Conservation (phyloP, 192 early-diverging fungal species). For the Mortierella hygrophila region DNA sequence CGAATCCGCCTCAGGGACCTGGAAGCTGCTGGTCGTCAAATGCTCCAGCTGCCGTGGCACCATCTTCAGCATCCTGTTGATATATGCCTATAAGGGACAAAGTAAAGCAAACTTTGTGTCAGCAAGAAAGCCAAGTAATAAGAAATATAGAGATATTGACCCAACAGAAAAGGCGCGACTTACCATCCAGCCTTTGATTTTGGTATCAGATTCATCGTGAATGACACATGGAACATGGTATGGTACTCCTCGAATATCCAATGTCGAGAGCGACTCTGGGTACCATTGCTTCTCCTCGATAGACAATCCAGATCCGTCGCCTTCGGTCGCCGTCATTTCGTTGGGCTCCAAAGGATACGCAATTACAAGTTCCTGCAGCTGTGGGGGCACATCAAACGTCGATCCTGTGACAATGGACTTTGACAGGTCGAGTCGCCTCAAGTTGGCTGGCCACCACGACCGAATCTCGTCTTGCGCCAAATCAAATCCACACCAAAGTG, state of each 20-base stretch:
- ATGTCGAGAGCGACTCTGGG: conserved; percentile 9
- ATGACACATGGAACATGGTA: conserved; percentile 33
- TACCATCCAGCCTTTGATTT: conserved; percentile 31
- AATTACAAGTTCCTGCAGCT: conserved; percentile 24
- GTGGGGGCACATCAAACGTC: conserved; percentile 29
- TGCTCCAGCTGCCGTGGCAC: conserved; percentile 23
- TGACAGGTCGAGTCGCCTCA: conserved; percentile 30
- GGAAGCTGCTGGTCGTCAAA: conserved; percentile 19
- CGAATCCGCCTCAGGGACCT: conserved; percentile 13
- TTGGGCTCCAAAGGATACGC: conserved; percentile 29
- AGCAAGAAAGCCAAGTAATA: neutral
- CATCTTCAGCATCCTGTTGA: conserved; percentile 15
- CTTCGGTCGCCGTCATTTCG: neutral
- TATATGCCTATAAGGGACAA: conserved; percentile 10
- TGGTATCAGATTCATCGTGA: conserved; percentile 14
- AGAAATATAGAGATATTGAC: too few relatives aligned
- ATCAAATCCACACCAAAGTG: conserved; percentile 16
- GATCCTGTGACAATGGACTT: conserved; percentile 7
- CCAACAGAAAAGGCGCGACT: neutral
- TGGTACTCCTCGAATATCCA: conserved; percentile 31
- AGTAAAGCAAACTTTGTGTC: neutral
- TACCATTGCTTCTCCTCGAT: conserved; percentile 24
- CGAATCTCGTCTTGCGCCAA: neutral
- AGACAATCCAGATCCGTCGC: neutral
- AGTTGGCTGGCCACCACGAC: conserved; percentile 38